A percentile compares a stretch with the other conserved stretches of the same genome.
These are phyloP conservation scores for Hypoxylon lienhwacheense DNA, from an alignment of 495 filamentous ascomycete species.

Conservation along the genomic window DNA sequence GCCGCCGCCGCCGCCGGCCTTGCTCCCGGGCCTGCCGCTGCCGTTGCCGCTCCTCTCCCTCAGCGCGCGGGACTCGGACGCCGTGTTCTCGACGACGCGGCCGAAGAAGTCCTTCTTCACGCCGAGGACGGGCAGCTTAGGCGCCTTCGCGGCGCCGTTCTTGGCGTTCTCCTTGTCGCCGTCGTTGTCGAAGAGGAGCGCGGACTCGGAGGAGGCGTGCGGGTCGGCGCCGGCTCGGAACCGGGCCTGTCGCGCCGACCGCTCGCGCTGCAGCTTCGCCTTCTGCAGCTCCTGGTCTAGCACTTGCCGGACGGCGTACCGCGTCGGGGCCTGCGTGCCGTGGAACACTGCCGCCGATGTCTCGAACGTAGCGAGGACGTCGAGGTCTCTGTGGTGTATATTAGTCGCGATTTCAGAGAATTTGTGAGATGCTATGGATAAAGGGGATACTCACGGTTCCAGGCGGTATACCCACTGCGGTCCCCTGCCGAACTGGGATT, in stretches of 20 bases:
- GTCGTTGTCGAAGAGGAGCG: conserved; percentile 45
- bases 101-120: conserved; percentile 93
- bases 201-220: conserved; percentile 32
- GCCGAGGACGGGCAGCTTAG: conserved; percentile 38
- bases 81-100: conserved; percentile 59
- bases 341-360: conserved; percentile 53
- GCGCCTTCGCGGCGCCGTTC: conserved; percentile 28
- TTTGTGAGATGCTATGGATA: not conserved
- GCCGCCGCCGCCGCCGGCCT: conserved; percentile 45
- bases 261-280: conserved; percentile 62
- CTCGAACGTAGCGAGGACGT: conserved; percentile 65
- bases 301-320: conserved; percentile 89
- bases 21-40: conserved; percentile 42
- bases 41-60: conserved; percentile 45
- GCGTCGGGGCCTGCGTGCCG: conserved; percentile 63
- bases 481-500: conserved; percentile 48
- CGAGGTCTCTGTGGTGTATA: conserved; percentile 51
- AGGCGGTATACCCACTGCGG: conserved; percentile 84
- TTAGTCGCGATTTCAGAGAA: not conserved
- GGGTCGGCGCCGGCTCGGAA: conserved; percentile 49
- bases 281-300: conserved; percentile 85
- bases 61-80: conserved; percentile 42
- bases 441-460: conserved; percentile 76
- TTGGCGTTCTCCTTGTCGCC: too few species aligned
- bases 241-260: conserved; percentile 57